Base-by-base conservation (phyloP, 2,329 filamentous ascomycete species). In the Microcera coccophila region DNA sequence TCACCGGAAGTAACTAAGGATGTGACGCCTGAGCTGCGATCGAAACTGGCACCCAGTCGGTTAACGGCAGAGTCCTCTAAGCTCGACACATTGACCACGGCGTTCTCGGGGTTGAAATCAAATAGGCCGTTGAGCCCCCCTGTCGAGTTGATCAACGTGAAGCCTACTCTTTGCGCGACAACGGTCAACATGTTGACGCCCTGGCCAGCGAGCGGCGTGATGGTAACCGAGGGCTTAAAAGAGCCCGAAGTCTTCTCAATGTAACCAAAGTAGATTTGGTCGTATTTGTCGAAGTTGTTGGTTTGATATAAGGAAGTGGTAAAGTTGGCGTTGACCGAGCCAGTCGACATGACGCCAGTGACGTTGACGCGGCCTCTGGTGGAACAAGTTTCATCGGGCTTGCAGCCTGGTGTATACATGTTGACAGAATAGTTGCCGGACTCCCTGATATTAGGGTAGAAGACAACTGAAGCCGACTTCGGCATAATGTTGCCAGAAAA, bases 231-330 rank as follows among this genome's bases (percentile, higher is more conserved):
- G 12, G 91, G 89, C 32, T 82, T 82, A 72, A 96, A 96, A 16
- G 76, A 78, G 49, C 70, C 72, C 9, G 79, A 84, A 40, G 78
- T 82, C 41, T 83, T 82, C 60, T 97, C 89, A 41, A 98, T 81
- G 52, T 82, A 82, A 36, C 90, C 93, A 52, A 84, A 85, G 67
- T 90, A 95, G 45, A 98, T 82, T 54, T 87, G 83, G 61, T 98
- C 93, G 60, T 95, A 97, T 66, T 98, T 98, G 72, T 97, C 91
- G 63, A 84, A 94, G 62, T 94, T 79, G 68, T 98, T 98, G 15
- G 90, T 95, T 66, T 98, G 93, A 62, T 79, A 94, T 7, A 96
- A 70, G 1, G 78, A 75, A 1, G 74, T 79, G 20, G 79, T 75
- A 44, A 82, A 73, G 4, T 78, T 71, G 26, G 65, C 62, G 38